Evolutionary conservation across 768 basidiomycete species (phyloP), one percentile per base, ranked within the genome.

Genomic region (Lentinula guzmanii): DNA sequence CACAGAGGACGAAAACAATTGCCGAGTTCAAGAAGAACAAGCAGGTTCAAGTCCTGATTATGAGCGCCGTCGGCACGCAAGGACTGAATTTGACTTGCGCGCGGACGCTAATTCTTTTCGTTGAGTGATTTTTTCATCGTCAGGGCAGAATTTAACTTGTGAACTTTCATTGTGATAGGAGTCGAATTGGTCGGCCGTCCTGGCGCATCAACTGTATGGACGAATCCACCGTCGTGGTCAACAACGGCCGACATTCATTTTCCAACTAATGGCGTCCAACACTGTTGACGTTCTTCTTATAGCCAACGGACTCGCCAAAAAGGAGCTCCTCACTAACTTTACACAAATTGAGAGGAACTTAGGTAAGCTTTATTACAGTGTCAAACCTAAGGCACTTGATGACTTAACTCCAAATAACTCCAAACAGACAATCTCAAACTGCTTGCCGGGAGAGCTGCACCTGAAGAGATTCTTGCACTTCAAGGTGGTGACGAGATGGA

Each of bases 261-360:
- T 55, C 4, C 61, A 62, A n/a, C 16, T 62, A 13, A 43, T 62
- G 8, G 52, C 42, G 7, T 18, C 4, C 4, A 34, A 51, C 3
- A 62, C 61, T 16, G 61, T 62, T 9, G 61, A 62, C 1, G 61
- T 62, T 15, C 46, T 62, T 9, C 43, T 62, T 3, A 53, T 55
- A 4, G 54, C 54, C 3, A 46, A 42, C 16, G 61, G 42, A 4
- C 35, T 62, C 24, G 41, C 28, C n/a, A 62, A 62, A 39, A 31
- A 39, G 7, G 5, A 15, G 1, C 55, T 57, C 2, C 34, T 57
- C 1, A 13, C 9, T 1, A 39, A 39, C 35, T 57, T 57, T 9
- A 6, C 39, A 1, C 5, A 57, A 24, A 11, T 43, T 5, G 35
- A 57, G 2, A 31, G 55, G 10, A 57, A 57, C 18, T 11, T 13